phyloP scores from a whole-genome alignment of 106 monocot species.

The Ottelia alismoides region DNA sequence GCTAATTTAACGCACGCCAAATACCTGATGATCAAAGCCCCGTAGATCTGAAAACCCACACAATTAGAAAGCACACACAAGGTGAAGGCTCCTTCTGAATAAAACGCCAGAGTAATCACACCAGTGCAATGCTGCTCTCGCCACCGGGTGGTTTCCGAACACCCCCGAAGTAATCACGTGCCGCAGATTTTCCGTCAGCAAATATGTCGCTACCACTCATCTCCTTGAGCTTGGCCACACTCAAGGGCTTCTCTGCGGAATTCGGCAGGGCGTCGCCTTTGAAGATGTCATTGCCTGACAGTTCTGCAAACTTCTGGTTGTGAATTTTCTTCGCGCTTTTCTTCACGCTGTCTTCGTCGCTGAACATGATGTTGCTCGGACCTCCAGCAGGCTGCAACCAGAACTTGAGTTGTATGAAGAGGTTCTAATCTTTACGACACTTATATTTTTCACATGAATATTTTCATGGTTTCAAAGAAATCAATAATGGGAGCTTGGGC shows the following conservation, averaged over 20 bases:
- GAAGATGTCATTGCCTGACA: slow-evolving; percentile 76
- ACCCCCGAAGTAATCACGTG: slow-evolving; percentile 52
- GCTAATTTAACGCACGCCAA: too few relatives aligned
- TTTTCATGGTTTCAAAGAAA: too few relatives aligned
- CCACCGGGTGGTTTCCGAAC: slow-evolving; percentile 79
- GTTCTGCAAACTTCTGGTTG: slow-evolving; percentile 59
- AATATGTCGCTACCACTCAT: slow-evolving; percentile 82
- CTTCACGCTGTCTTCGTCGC: slow-evolving; percentile 28
- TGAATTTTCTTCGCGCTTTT: slow-evolving; percentile 62
- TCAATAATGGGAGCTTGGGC: too few relatives aligned
- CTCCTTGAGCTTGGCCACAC: slow-evolving; percentile 51
- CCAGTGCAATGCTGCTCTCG: slow-evolving; percentile 60
- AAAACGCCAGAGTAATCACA: too few relatives aligned
- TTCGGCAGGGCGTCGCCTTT: slow-evolving; percentile 38
- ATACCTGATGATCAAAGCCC: too few relatives aligned
- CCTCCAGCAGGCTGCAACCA: slow-evolving; percentile 37
- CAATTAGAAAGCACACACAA: too few relatives aligned
- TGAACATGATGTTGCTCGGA: slow-evolving; percentile 37
- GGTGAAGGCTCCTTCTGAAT: too few relatives aligned
- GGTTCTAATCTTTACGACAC: too few relatives aligned
- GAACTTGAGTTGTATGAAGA: too few relatives aligned
- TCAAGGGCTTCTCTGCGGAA: slow-evolving; percentile 50
- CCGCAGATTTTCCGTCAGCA: slow-evolving; percentile 47
- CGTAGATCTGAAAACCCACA: too few relatives aligned
- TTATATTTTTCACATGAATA: too few relatives aligned